Conservation (phyloP, 768 basidiomycete genomes). For the Pulveroboletus sp. region DNA sequence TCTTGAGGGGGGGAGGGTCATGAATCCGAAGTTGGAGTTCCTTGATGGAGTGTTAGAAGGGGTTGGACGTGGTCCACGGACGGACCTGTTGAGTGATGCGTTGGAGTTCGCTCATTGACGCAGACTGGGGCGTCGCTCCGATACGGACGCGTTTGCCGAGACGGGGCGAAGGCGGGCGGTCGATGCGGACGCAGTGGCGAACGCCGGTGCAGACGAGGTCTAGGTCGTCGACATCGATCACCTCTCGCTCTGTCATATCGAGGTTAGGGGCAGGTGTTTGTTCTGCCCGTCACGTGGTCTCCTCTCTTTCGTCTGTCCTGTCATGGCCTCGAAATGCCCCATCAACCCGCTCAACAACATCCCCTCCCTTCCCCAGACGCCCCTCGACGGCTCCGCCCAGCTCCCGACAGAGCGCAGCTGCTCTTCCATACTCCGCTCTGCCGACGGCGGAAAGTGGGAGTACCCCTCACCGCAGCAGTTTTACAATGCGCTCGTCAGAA, state of each 20-base stretch:
- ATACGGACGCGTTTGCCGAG: constrained; percentile 14
- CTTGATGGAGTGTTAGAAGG: constrained; percentile 16
- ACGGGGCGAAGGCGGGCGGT: constrained; percentile 11
- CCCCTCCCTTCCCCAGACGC: constrained; percentile 73
- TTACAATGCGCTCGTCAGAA: constrained; percentile 92
- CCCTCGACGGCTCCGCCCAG: constrained; percentile 47
- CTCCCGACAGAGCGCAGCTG: constrained; percentile 72
- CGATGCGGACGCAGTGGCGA: constrained; percentile 13
- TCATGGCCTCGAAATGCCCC: constrained; percentile 64
- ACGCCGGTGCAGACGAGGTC: constrained; percentile 20
- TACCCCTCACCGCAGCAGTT: constrained; percentile 98
- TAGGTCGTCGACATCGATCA: constrained; percentile 28
- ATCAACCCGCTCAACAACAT: constrained; percentile 79
- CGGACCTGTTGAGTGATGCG: constrained; percentile 22
- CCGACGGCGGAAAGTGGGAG: constrained; percentile 58
- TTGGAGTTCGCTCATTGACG: constrained; percentile 21
- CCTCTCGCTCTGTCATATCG: constrained; percentile 9
- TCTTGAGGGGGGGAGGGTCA: constrained; percentile 17
- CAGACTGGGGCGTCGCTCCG: too few relatives aligned
- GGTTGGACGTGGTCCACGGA: background rate
- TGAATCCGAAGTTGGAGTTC: constrained; percentile 19
- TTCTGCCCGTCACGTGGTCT: constrained; percentile 12
- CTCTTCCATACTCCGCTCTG: constrained; percentile 82
- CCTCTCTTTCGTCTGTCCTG: constrained; percentile 4
- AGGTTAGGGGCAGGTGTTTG: too few relatives aligned